Conservation (phyloP, 1,139 yeast species). For the Suhomyces terraborum region DNA sequence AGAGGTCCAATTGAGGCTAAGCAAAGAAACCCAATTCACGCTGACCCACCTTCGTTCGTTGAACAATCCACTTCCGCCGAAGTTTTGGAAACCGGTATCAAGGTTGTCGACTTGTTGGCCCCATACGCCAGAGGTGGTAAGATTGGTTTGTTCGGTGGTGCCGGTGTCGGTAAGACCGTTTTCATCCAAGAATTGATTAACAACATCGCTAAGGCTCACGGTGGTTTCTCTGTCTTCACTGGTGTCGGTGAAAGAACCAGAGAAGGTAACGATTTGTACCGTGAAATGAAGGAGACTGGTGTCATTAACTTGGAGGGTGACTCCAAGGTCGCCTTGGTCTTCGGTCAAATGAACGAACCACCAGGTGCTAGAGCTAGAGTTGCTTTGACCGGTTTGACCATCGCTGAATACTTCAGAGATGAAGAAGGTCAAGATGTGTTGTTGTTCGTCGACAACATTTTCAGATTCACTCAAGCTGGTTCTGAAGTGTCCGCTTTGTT, state of each 20-base stretch:
- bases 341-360: constrained; percentile 99
- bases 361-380: constrained; percentile 99
- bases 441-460: constrained; percentile 99
- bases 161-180: constrained; percentile 99
- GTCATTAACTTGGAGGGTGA: constrained; percentile 99
- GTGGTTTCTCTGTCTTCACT: constrained; percentile 99
- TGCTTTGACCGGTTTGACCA: constrained; percentile 99
- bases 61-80: constrained; percentile 98
- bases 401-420: constrained; percentile 99
- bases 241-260: constrained; percentile 99
- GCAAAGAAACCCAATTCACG: constrained; percentile 95
- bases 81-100: constrained; percentile 98
- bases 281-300: constrained; percentile 99
- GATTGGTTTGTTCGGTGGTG: constrained; percentile 99
- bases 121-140: constrained; percentile 99
- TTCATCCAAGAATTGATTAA: constrained; percentile 99
- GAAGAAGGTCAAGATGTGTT: constrained; percentile 99
- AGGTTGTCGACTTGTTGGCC: constrained; percentile 98
- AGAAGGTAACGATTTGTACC: constrained; percentile 99
- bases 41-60: constrained; percentile 94
- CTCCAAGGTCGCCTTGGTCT: constrained; percentile 98
- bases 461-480: constrained; percentile 99
- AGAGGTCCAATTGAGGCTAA: constrained; percentile 96
- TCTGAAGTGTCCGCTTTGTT: constrained; percentile 99
- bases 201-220: constrained; percentile 99